Conservation (phyloP, 805 yeast genomes). For the Candida morakotiae region DNA sequence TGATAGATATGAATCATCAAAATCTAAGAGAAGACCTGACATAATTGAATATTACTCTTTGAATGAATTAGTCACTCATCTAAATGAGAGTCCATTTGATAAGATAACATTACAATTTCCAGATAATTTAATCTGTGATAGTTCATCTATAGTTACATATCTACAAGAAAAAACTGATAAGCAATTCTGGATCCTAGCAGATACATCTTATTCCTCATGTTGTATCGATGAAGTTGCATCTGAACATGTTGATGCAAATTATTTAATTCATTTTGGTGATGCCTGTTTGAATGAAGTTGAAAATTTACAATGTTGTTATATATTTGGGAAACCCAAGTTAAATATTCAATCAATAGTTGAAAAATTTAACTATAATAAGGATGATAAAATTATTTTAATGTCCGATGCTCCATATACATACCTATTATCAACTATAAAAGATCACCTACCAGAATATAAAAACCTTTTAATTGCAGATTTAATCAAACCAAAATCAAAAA, state of each 20-base stretch:
- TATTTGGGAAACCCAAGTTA: slow-evolving; percentile 66
- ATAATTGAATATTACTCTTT: slow-evolving; percentile 55
- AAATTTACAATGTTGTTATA: slow-evolving; percentile 70
- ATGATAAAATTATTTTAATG: slow-evolving; percentile 56
- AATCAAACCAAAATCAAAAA: slow-evolving; percentile 24
- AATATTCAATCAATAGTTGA: slow-evolving; percentile 36
- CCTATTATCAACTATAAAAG: slow-evolving; percentile 38
- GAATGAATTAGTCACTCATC: slow-evolving; percentile 38
- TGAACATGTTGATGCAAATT: slow-evolving; percentile 81
- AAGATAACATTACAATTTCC: slow-evolving; percentile 88
- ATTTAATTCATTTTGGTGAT: slow-evolving; percentile 90
- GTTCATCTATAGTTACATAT: slow-evolving; percentile 62
- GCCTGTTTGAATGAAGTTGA: slow-evolving; percentile 84
- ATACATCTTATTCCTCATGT: slow-evolving; percentile 92
- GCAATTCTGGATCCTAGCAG: slow-evolving; percentile 76
- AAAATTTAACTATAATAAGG: slow-evolving; percentile 40
- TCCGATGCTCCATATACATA: slow-evolving; percentile 67
- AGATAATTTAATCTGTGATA: slow-evolving; percentile 71
- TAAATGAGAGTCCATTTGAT: slow-evolving; percentile 36
- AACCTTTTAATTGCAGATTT: slow-evolving; percentile 32
- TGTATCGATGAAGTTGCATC: slow-evolving; percentile 98
- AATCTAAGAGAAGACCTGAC: slow-evolving; percentile 16
- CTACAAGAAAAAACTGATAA: slow-evolving; percentile 30
- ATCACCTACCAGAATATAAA: slow-evolving; percentile 27
- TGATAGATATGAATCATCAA: slow-evolving; percentile 33